Evolutionary conservation across 2,329 filamentous ascomycete species (phyloP), one percentile per base, ranked within the genome.

Genomic region (Microcera coccophila): DNA sequence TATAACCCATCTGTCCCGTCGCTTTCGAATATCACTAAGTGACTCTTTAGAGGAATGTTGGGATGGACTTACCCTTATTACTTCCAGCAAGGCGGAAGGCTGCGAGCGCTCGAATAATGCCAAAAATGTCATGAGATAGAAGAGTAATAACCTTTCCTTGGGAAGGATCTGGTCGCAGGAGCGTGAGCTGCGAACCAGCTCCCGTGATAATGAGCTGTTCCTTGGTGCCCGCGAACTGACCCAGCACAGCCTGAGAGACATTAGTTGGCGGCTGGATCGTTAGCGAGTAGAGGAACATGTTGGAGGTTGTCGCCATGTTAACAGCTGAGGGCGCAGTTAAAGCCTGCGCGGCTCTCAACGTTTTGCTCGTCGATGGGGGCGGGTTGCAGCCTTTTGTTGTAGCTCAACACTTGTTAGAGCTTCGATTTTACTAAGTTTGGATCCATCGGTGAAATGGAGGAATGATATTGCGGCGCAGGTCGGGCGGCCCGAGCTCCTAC

Each of bases 231-330:
- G 89, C 84, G 69, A 97, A 97, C 71, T 97, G 91, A 58, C 93
- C 94, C 47, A 95, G 78, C 53, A 96, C 85, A 52, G 93, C 90
- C 70, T 95, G 86, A 38, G 85, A 90, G 61, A 95, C 82, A 47
- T 89, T 86, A 54, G 90, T 90, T 24, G 93, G 88, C 57, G 88
- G 85, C 70, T 96, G 90, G 62, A 99, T 84, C 57, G 93, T 97
- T 73, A 98, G 78, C 61, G 89, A 93, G 74, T 98, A 98, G 73
- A 98, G 84, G 68, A 96, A 96, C 89, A 96, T 95, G 67, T 91
- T 91, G 54, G 90, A 96, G 49, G 91, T 96, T 65, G 90, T 95
- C 74, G 93, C 91, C 93, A 97, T 97, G 64, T 63, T 77, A 63
- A 61, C 68, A 62, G 62, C 61, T 67, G 61, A n/a, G n/a, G 62